Evolutionary conservation across 1,139 yeast species (phyloP), one percentile per base, ranked within the genome.

Genomic region (Yamadazyma trypodendri): DNA sequence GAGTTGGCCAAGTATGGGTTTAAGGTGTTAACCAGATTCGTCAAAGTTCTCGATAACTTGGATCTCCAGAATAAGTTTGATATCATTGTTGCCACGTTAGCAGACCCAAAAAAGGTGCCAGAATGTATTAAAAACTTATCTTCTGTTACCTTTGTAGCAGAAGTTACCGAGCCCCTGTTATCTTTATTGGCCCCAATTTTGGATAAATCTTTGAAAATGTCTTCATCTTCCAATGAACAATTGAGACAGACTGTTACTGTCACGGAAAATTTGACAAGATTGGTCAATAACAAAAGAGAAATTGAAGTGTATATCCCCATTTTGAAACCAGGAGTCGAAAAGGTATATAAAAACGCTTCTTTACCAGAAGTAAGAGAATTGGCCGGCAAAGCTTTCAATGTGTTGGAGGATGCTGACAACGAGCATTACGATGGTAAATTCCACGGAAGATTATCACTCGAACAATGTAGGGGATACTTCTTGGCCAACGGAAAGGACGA

Each of bases 101-200:
- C 95, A 35, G 86, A 92, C 57, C 97, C 97, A 32, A 75, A 74
- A 49, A 85, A 84, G 58, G 95, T 90, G 36, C 85, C 96, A 41
- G 84, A 81, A 43, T 89, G 96, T 63, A 87, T 92, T 62, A 87
- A 85, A 63, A 80, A 90, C 36, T 75, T 92, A 46, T 84, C 96
- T 2, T 86, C 95, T 34, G 97, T 92, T 38, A 92, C 98, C 0
- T 92, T 92, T 61, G 98, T 92, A 36, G 96, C 98, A 34, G 98
- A 92, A 68, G 98, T 92, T 45, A 92, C 97, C 13, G 97, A 90
- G 65, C 95, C 97, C 7, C 94, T 96, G 6, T 73, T 92, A 50
- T 79, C 97, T 4, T 68, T 92, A 42, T 74, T 92, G 52, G 97
- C 88, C 29, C 98, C 98, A 36, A 90, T 90, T 51, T 76, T 92